Evolutionary conservation across 306 rosid genomes (phyloP).

Genomic region (Leucaena leucocephala): DNA sequence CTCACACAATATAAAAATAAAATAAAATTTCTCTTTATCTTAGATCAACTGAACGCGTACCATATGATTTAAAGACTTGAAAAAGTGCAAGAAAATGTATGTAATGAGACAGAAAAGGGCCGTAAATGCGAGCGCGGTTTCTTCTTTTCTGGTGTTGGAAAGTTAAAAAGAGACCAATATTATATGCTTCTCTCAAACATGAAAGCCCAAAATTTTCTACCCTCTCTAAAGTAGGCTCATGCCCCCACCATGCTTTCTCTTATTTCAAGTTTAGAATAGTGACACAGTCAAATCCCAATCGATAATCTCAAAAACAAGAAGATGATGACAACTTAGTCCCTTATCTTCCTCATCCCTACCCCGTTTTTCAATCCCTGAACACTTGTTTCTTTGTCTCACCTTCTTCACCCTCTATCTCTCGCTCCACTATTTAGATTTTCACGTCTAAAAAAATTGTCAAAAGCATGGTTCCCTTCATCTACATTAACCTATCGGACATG

Average conservation of each 20-base stretch:
- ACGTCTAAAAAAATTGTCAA: constrained; percentile 36
- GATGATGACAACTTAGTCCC: constrained; percentile 60
- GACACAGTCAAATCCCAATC: constrained; percentile 48
- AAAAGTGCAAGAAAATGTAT: background rate
- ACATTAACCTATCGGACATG: constrained; percentile 82
- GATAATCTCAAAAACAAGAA: constrained; percentile 36
- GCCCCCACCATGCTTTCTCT: constrained; percentile 45
- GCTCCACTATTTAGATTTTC: constrained; percentile 23
- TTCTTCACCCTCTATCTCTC: constrained; percentile 30
- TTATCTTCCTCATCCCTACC: constrained; percentile 39
- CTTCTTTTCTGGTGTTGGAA: background rate
- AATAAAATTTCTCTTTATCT: too few relatives aligned
- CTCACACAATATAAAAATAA: too few relatives aligned
- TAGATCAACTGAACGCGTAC: too few relatives aligned
- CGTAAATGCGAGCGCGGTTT: background rate
- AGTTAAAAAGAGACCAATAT: constrained; percentile 32
- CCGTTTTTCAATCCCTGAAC: constrained; percentile 52
- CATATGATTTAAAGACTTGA: too few relatives aligned
- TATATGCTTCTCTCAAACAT: constrained; percentile 45
- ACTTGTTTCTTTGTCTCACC: constrained; percentile 15
- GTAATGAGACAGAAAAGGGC: constrained; percentile 1
- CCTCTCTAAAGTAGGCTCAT: constrained; percentile 18
- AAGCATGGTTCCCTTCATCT: constrained; percentile 35
- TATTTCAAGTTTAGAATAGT: constrained; percentile 50
- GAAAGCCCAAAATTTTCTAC: constrained; percentile 46